Conservation (phyloP, 139 green algal genomes). For the Protoeuglena noctilucae region DNA sequence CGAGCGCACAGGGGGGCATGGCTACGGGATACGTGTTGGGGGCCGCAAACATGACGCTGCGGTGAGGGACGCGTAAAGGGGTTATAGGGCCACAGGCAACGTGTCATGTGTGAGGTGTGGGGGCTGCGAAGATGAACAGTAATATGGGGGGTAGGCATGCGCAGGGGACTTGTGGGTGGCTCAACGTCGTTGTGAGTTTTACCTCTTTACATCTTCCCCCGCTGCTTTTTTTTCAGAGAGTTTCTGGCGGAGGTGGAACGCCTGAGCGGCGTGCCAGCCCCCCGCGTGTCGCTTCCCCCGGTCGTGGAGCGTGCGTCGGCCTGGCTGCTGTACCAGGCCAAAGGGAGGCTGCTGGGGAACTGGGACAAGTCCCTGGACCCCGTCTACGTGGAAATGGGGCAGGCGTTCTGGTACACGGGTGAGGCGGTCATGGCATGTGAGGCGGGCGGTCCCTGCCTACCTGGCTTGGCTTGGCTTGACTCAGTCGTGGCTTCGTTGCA, state of each 20-base stretch:
- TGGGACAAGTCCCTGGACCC: constrained; percentile 12
- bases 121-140: no score
- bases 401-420: constrained; percentile 12
- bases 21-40: constrained; percentile 3
- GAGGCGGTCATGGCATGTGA: no score
- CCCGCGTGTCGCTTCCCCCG: neutral
- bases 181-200: neutral
- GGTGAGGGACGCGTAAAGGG: no score
- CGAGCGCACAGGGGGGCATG: neutral
- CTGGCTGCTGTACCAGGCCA: neutral
- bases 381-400: constrained; percentile 14
- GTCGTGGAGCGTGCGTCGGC: neutral
- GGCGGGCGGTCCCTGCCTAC: no score
- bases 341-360: constrained; percentile 2
- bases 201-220: neutral
- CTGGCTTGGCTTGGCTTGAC: no score
- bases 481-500: no score
- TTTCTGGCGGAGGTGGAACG: no score
- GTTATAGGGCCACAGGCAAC: no score
- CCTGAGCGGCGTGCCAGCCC: neutral
- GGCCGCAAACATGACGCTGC: constrained; percentile 7
- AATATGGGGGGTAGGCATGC: no score
- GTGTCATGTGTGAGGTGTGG: no score
- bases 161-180: constrained; percentile 4
- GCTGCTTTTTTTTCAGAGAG: neutral